Conservation (phyloP, 2,329 filamentous ascomycete species). For the Exophiala sideris region DNA sequence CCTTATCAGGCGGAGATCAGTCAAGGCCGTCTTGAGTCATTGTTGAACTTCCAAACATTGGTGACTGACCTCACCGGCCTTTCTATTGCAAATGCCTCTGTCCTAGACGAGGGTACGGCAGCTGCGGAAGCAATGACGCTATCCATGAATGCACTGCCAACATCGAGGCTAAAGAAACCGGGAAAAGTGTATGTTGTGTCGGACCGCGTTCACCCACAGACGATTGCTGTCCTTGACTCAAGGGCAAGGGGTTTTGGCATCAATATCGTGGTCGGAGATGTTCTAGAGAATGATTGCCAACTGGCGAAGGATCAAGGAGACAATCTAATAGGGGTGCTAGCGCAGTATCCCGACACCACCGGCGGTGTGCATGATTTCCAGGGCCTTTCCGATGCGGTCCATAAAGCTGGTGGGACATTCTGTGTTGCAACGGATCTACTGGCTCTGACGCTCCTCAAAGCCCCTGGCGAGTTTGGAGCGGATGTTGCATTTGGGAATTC, state of each 20-base stretch:
- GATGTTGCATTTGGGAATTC: conserved; percentile 93
- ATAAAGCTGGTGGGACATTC: conserved; percentile 73
- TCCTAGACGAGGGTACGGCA: conserved; percentile 87
- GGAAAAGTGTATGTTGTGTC: conserved; percentile 84
- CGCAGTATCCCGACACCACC: conserved; percentile 91
- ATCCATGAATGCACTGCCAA: conserved; percentile 71
- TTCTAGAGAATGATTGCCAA: conserved; percentile 62
- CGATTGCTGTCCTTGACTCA: conserved; percentile 75
- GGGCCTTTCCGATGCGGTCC: conserved; percentile 69
- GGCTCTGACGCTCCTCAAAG: conserved; percentile 79
- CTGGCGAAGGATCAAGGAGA: conserved; percentile 71
- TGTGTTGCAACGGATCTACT: conserved; percentile 86
- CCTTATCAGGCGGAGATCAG: conserved; percentile 97
- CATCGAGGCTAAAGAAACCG: conserved; percentile 66
- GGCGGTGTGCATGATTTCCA: conserved; percentile 76
- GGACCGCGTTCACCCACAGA: conserved; percentile 77
- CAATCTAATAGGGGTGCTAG: conserved; percentile 81
- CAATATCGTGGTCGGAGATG: conserved; percentile 68
- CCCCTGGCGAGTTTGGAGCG: conserved; percentile 89
- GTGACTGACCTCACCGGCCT: conserved; percentile 83
- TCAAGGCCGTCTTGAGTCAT: conserved; percentile 84
- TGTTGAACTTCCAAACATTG: conserved; percentile 94
- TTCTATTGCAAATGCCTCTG: conserved; percentile 83
- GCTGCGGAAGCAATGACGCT: conserved; percentile 95
- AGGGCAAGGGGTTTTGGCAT: conserved; percentile 91